These are phyloP conservation scores for Mycotypha africana DNA, from an alignment of 371 early-diverging fungal genomes.

Conservation along the genomic window DNA sequence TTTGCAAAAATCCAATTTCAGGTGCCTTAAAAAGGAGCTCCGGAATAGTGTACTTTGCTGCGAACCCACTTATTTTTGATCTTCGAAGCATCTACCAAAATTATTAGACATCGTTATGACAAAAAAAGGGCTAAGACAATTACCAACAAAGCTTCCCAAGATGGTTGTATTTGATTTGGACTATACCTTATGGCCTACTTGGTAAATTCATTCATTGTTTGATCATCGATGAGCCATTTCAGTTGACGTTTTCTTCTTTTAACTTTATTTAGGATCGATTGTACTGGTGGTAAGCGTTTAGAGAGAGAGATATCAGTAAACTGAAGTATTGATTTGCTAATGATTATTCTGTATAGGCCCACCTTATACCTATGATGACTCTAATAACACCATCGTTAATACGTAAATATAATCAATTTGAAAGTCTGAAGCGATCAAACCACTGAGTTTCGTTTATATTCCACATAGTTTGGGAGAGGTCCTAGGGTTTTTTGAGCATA, in stretches of 20 bases:
- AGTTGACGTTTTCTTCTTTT: too few species aligned
- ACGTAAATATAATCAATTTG: too few species aligned
- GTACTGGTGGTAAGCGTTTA: conserved; percentile 21
- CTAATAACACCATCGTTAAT: too few species aligned
- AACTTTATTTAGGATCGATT: conserved; percentile 31
- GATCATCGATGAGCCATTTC: too few species aligned
- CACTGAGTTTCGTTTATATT: too few species aligned
- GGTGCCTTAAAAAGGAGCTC: too few species aligned
- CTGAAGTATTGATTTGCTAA: neutral
- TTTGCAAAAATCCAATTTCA: too few species aligned
- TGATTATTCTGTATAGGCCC: conserved; percentile 12
- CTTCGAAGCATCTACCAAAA: too few species aligned
- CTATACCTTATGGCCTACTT: conserved; percentile 47
- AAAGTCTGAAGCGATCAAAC: too few species aligned
- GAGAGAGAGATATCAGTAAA: neutral
- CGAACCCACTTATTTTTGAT: too few species aligned
- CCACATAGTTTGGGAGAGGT: conserved; percentile 20
- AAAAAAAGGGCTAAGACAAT: neutral
- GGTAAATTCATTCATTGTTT: conserved; percentile 17
- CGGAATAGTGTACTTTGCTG: too few species aligned
- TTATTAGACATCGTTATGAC: too few species aligned
- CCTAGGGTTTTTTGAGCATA: conserved; percentile 28
- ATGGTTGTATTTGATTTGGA: conserved; percentile 50
- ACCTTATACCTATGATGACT: conserved; percentile 18
- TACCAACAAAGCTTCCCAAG: conserved; percentile 18